A percentile compares a stretch with the other conserved stretches of the same genome.
Evolutionary conservation across 2,329 filamentous ascomycete species (phyloP).

Genomic region (Trichophyton simii): DNA sequence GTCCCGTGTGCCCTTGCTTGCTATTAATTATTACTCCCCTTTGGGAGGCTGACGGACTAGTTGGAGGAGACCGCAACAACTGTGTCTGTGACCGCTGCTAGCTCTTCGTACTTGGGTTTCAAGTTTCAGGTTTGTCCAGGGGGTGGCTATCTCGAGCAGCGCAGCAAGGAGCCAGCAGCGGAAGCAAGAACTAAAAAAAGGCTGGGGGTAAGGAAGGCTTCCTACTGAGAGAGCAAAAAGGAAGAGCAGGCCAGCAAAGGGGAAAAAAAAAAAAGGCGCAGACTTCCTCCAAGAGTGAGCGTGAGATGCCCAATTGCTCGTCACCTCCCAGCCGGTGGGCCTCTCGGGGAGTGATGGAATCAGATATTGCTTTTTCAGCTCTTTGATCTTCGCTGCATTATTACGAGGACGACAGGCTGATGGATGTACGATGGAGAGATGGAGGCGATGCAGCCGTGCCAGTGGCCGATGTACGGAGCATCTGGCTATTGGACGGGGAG

Average conservation of each 20-base stretch:
- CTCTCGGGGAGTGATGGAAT: no score
- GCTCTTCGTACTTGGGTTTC: neutral
- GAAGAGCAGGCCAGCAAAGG: neutral
- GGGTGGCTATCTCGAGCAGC: neutral
- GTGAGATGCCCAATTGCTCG: neutral
- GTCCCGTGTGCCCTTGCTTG: neutral
- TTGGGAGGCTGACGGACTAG: neutral
- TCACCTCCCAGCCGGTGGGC: neutral
- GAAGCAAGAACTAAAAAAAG: no score
- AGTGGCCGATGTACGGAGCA: neutral
- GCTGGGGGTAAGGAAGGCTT: no score
- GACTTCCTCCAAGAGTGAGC: neutral
- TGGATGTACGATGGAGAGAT: neutral
- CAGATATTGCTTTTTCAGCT: neutral
- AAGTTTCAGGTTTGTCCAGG: neutral
- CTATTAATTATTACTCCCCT: neutral
- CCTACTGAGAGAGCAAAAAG: neutral
- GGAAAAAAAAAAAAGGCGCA: neutral
- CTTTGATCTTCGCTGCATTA: neutral
- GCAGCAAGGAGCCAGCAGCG: no score
- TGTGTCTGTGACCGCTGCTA: neutral
- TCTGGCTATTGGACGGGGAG: neutral
- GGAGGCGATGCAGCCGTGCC: no score
- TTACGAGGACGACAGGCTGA: neutral
- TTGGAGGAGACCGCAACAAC: neutral